Percentiles rank a stretch among this genome's conserved stretches.
phyloP scores from a whole-genome alignment of 768 basidiomycete genomes.

The Rhizopogon roseolus region DNA sequence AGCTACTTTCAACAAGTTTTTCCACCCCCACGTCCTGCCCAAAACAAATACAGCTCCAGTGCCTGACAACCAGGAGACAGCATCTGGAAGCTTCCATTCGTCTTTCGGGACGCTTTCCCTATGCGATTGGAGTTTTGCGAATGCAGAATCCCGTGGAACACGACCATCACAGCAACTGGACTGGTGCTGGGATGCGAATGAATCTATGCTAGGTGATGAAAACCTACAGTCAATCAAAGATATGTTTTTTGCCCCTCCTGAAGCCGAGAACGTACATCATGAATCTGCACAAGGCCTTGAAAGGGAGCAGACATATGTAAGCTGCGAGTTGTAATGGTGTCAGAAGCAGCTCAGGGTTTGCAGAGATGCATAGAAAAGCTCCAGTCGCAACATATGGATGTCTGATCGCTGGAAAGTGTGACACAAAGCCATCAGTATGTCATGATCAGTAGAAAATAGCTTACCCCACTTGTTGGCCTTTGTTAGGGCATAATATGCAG shows the following conservation, averaged over 20 bases:
- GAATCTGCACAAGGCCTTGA: background rate
- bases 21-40: background rate
- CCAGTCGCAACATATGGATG: background rate
- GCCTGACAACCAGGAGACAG: background rate
- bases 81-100: background rate
- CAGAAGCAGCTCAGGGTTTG: background rate
- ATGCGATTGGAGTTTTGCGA: no score
- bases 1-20: background rate
- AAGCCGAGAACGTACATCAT: slow-evolving; percentile 1
- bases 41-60: background rate
- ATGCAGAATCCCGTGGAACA: no score
- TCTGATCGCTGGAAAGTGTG: background rate
- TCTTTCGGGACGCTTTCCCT: background rate
- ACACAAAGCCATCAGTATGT: background rate
- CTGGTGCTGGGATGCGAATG: slow-evolving; percentile 3
- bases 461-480: background rate
- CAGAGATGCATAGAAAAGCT: background rate
- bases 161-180: background rate
- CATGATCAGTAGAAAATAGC: background rate
- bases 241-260: background rate
- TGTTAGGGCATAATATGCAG: no score
- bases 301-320: background rate
- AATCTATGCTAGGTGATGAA: background rate
- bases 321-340: background rate
- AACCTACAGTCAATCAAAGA: background rate